Evolutionary conservation across 2,329 filamentous ascomycete species (phyloP), one percentile per base, ranked within the genome.

Genomic region (Rugonectria rugulosa): DNA sequence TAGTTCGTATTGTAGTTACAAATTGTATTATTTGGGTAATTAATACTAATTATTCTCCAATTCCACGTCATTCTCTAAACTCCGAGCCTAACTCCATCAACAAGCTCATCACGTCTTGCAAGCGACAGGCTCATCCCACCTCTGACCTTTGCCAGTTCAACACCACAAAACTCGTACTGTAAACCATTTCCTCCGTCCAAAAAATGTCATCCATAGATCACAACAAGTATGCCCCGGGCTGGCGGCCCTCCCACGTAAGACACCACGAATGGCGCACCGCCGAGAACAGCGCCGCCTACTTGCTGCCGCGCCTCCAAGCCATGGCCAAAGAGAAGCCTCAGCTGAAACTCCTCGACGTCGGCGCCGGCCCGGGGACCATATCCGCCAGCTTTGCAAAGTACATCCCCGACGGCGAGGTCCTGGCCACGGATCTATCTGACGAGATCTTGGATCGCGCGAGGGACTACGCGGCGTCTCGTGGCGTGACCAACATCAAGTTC

Each of bases 351-450:
- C 72, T 82, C 31, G 80, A 82, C 45, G 73, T 81, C 9, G 80
- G 80, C 36, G 79, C 78, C 51, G 80, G 80, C 0, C 77, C 80
- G 1, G 80, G 79, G 3, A 80, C 76, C 24, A 81, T 83, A 62
- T 78, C 79, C 4, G 68, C 70, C 0, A 76, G 74, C 7, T 66
- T 82, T 34, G 74, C 73, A 37, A 69, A 70, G 27, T 70, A 74
- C 53, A 75, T 76, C 2, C 70, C 72, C 3, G 40, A 74, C 6
- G 79, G 78, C n/a, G 57, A 65, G 6, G 68, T 78, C 2, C 68
- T 57, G 1, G 70, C 70, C 1, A 71, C 68, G 3, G 70, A 72
- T 42, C 56, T 72, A 21, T 70, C 70, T 2, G 64, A 69, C 7
- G 68, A 70, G 43, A 71, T 72, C 12, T 65, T 72, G 7, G 48